Evolutionary conservation across 805 yeast genomes (phyloP).

Genomic region (Martiniozyma abietophila): DNA sequence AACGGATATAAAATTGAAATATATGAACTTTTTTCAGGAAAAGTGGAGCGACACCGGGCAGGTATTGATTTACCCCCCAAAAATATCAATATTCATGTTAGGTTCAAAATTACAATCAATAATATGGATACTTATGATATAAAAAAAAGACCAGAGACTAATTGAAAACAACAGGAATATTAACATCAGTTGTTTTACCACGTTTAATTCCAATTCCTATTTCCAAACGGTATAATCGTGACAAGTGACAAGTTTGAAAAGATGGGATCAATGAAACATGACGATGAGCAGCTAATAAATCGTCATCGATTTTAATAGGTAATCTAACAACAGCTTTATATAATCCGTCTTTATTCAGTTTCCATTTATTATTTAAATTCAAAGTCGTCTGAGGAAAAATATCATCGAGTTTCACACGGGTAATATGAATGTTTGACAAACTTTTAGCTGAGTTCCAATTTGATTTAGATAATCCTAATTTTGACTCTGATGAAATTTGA

Average conservation of each 20-base stretch:
- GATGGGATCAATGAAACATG: conserved; percentile 8
- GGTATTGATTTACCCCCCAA: too few species aligned
- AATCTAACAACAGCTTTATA: conserved; percentile 5
- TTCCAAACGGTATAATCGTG: conserved; percentile 11
- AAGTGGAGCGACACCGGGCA: too few species aligned
- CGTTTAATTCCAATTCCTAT: conserved; percentile 8
- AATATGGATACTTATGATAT: too few species aligned
- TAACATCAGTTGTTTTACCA: conserved; percentile 6
- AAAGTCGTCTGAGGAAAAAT: too few species aligned
- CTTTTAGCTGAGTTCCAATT: conserved; percentile 8
- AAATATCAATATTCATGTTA: too few species aligned
- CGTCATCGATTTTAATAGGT: too few species aligned
- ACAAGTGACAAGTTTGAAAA: conserved; percentile 13
- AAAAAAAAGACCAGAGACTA: too few species aligned
- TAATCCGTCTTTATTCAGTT: conserved; percentile 3
- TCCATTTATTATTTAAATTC: conserved; percentile 1
- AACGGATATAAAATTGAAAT: too few species aligned
- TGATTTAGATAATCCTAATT: conserved; percentile 11
- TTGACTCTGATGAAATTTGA: conserved; percentile 7
- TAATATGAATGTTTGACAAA: conserved; percentile 4
- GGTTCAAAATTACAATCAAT: too few species aligned
- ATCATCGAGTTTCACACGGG: conserved; percentile 1
- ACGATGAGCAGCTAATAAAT: neutral
- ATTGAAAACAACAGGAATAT: too few species aligned
- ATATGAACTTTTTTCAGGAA: too few species aligned